A percentile compares a stretch with the other conserved stretches of the same genome.
Conservation (phyloP, 2,329 filamentous ascomycete species). For the Trichoderma sp. region DNA sequence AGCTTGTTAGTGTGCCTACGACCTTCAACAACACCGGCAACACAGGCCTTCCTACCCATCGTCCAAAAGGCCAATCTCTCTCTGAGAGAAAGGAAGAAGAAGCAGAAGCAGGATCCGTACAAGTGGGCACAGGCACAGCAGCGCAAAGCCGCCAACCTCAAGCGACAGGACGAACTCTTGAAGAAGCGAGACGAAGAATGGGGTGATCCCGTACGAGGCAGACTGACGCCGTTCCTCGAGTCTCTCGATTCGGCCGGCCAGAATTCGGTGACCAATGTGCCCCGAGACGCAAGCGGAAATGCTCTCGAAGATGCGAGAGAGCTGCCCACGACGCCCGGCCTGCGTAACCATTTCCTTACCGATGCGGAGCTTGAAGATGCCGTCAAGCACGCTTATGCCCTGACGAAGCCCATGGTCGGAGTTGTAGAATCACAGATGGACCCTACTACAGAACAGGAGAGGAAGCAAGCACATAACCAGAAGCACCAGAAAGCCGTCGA, state of each 20-base stretch:
- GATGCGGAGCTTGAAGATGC: conserved; percentile 68
- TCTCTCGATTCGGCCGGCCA: conserved; percentile 73
- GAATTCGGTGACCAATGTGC: conserved; percentile 42
- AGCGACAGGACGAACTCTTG: conserved; percentile 71
- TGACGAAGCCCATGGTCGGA: conserved; percentile 63
- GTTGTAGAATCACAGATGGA: conserved; percentile 46
- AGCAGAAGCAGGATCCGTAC: conserved; percentile 78
- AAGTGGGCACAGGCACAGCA: conserved; percentile 78
- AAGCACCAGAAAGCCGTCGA: conserved; percentile 70
- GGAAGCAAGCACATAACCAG: conserved; percentile 52
- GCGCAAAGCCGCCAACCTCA: conserved; percentile 80
- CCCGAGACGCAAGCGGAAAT: conserved; percentile 49
- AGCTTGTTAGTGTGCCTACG: conserved; percentile 61
- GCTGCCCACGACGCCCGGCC: conserved; percentile 52
- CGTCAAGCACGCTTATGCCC: conserved; percentile 66
- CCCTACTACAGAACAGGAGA: conserved; percentile 44
- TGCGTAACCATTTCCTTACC: conserved; percentile 78
- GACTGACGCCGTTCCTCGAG: conserved; percentile 79
- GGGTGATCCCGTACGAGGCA: conserved; percentile 80
- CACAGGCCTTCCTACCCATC: conserved; percentile 59
- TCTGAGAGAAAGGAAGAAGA: conserved; percentile 64
- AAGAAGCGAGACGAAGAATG: conserved; percentile 65
- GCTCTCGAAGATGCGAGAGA: conserved; percentile 44
- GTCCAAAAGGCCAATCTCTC: conserved; percentile 68
- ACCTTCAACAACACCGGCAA: conserved; percentile 51